Percentiles rank a stretch among this genome's conserved stretches.
Evolutionary conservation across 257 asterid genomes (phyloP).

Genomic region (Solanum bulbocastanum): DNA sequence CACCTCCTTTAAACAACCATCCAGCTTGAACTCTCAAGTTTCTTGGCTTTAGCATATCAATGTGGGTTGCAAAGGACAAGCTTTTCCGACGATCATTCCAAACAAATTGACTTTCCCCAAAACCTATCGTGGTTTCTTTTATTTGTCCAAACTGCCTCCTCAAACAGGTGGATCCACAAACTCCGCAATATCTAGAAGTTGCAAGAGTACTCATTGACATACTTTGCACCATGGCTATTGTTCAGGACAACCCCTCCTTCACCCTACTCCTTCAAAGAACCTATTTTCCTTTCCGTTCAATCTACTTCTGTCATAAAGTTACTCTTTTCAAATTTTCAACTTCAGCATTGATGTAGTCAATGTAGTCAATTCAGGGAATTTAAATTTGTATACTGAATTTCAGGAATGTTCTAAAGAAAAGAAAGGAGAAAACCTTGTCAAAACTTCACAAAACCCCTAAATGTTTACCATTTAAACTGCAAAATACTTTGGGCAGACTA

Average conservation of each 20-base stretch:
- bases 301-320: background rate
- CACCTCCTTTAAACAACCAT: slow-evolving; percentile 69
- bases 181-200: slow-evolving; percentile 41
- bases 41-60: slow-evolving; percentile 20
- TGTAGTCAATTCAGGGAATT: background rate
- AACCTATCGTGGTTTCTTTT: slow-evolving; percentile 22
- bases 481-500: background rate
- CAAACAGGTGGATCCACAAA: slow-evolving; percentile 27
- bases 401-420: background rate
- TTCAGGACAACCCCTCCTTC: slow-evolving; percentile 7
- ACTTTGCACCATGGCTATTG: slow-evolving; percentile 40
- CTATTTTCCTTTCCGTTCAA: background rate
- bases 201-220: slow-evolving; percentile 38
- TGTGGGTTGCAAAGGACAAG: slow-evolving; percentile 20
- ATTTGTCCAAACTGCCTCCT: slow-evolving; percentile 30
- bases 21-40: slow-evolving; percentile 62
- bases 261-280: background rate
- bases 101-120: slow-evolving; percentile 30
- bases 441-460: background rate
- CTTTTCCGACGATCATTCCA: slow-evolving; percentile 26
- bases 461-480: background rate
- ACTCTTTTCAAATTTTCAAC: background rate
- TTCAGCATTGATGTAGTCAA: background rate
- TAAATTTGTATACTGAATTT: background rate
- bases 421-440: background rate